These are phyloP conservation scores for Phytophthora agathidicida DNA, from an alignment of 352 stramenopile genomes.

Conservation along the genomic window DNA sequence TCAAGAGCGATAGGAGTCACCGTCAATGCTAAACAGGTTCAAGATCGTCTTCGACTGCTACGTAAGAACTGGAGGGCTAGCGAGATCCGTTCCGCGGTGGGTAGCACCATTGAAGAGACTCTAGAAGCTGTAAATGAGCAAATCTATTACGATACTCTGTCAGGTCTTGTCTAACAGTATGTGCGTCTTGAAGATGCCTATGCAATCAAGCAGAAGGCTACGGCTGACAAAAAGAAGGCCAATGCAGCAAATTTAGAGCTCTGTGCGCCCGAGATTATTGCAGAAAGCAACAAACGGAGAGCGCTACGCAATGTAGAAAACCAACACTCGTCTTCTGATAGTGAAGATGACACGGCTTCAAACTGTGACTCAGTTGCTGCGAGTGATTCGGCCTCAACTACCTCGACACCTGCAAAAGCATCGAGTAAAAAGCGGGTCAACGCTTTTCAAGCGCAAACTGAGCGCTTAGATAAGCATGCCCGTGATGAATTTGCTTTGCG, in stretches of 20 bases:
- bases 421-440: neutral
- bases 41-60: neutral
- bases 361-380: neutral
- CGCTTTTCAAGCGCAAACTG: neutral
- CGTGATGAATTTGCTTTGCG: neutral
- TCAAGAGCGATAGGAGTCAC: neutral
- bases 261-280: neutral
- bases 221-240: neutral
- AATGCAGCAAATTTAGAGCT: neutral
- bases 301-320: neutral
- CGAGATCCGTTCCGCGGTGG: neutral
- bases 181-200: neutral
- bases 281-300: neutral
- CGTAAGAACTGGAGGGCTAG: slow-evolving; percentile 1
- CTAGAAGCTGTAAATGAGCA: neutral
- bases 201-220: neutral
- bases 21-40: neutral
- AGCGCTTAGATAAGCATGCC: neutral
- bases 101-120: neutral
- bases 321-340: neutral
- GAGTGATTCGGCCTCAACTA: neutral
- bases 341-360: neutral
- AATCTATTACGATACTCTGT: neutral
- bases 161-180: neutral
- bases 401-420: neutral